Conservation (phyloP, 2,329 filamentous ascomycete species). For the Colletotrichum chrysophilum region DNA sequence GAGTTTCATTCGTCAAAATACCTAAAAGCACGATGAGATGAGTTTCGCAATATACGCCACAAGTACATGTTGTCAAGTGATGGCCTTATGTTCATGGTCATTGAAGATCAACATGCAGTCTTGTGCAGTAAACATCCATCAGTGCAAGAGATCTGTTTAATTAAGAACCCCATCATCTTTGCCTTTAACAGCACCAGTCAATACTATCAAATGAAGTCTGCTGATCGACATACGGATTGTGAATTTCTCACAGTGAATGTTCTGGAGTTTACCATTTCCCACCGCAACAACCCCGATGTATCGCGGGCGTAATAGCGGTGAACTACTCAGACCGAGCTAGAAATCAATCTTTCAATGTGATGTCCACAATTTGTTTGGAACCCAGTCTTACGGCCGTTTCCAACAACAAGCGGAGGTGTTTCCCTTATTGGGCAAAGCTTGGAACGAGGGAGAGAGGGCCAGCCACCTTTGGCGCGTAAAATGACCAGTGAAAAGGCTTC, state of each 20-base stretch:
- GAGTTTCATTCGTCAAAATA: no score
- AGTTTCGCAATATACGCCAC: rapidly evolving
- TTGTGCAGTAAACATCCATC: no score
- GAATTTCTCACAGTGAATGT: no score
- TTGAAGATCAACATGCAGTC: no score
- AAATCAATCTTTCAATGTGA: background rate
- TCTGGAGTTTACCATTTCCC: rapidly evolving
- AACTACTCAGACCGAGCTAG: background rate
- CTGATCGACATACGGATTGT: no score
- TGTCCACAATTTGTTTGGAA: rapidly evolving
- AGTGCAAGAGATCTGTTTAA: no score
- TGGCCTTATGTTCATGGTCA: no score
- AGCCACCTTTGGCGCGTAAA: background rate
- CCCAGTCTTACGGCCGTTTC: background rate
- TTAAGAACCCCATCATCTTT: rapidly evolving
- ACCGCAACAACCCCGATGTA: no score
- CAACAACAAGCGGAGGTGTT: background rate
- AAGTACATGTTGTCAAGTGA: no score
- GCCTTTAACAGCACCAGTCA: no score
- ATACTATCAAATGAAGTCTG: no score
- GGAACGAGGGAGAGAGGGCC: background rate
- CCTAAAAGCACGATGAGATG: no score
- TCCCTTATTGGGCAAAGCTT: background rate
- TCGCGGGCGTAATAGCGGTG: background rate
- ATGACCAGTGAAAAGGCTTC: background rate